Percentiles rank a stretch among this genome's conserved stretches.
Evolutionary conservation across 2,329 filamentous ascomycete species (phyloP).

Genomic region (Aspergillus quadricinctus): DNA sequence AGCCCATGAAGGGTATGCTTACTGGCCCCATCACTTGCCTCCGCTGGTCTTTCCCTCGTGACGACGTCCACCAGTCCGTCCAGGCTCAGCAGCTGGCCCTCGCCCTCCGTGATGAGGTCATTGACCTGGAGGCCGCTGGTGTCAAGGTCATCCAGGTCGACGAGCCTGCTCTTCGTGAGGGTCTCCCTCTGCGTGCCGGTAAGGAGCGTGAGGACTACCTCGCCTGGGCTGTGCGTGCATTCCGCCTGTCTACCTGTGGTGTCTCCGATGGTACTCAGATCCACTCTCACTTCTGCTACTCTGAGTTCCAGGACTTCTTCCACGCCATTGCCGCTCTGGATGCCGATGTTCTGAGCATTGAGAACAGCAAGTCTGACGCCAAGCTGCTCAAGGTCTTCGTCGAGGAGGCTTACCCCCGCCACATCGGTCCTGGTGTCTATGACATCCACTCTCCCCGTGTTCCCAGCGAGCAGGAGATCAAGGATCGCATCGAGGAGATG

Average conservation of each 20-base stretch:
- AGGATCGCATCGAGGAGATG: constrained; percentile 97
- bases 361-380: constrained; percentile 99
- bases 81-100: constrained; percentile 98
- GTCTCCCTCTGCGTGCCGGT: constrained; percentile 91
- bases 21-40: constrained; percentile 98
- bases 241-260: constrained; percentile 91
- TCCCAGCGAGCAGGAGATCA: constrained; percentile 96
- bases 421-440: constrained; percentile 99
- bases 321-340: constrained; percentile 97
- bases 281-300: constrained; percentile 99
- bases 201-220: constrained; percentile 97
- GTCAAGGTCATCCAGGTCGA: constrained; percentile 99
- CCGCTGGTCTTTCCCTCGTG: constrained; percentile 99
- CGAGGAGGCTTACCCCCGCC: constrained; percentile 92
- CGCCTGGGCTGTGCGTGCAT: constrained; percentile 94
- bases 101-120: constrained; percentile 94
- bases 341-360: constrained; percentile 96
- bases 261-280: constrained; percentile 97
- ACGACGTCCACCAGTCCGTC: constrained; percentile 97
- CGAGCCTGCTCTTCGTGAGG: constrained; percentile 97
- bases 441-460: constrained; percentile 99
- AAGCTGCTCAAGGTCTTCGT: constrained; percentile 99
- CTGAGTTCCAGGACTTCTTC: constrained; percentile 99
- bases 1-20: constrained; percentile 99
- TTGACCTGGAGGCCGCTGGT: constrained; percentile 95